Evolutionary conservation across 2,329 filamentous ascomycete genomes (phyloP).

Genomic region (Helicocarpus griseus): DNA sequence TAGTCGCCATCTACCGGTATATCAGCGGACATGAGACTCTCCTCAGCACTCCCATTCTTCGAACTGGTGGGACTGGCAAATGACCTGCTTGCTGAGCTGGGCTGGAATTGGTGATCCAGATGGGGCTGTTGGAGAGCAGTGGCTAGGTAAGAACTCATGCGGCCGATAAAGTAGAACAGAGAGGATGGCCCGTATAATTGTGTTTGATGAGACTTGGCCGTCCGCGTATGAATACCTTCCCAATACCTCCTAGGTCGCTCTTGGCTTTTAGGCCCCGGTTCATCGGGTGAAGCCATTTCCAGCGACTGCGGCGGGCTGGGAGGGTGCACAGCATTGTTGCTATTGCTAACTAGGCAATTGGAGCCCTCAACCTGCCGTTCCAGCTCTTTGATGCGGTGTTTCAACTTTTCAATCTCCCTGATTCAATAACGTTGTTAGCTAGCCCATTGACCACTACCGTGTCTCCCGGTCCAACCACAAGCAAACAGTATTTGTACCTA

Average conservation of each 20-base stretch:
- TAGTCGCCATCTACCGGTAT: slow-evolving; percentile 15
- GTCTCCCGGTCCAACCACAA: neutral
- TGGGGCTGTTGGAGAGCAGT: slow-evolving; percentile 25
- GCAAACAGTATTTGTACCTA: neutral
- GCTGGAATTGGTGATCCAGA: slow-evolving; percentile 21
- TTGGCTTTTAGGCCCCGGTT: neutral
- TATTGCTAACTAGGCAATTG: slow-evolving; percentile 7
- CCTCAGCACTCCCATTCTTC: slow-evolving; percentile 3
- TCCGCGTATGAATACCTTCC: slow-evolving; percentile 32
- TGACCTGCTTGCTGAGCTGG: slow-evolving; percentile 17
- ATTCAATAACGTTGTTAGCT: neutral
- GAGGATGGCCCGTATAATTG: slow-evolving; percentile 40
- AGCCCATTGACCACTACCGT: neutral
- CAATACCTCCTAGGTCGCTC: slow-evolving; percentile 20
- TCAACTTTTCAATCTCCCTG: slow-evolving; percentile 22
- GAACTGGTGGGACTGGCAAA: slow-evolving; percentile 12
- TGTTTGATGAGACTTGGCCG: slow-evolving; percentile 26
- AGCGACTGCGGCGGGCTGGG: neutral
- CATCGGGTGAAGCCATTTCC: neutral
- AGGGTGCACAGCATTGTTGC: neutral
- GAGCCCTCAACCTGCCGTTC: slow-evolving; percentile 24
- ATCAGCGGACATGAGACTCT: slow-evolving; percentile 9
- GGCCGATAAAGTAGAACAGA: slow-evolving; percentile 36
- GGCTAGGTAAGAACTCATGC: slow-evolving; percentile 31
- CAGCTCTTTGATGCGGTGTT: slow-evolving; percentile 23